phyloP scores from a whole-genome alignment of 495 filamentous ascomycete species.

The Penicillium coffeae region DNA sequence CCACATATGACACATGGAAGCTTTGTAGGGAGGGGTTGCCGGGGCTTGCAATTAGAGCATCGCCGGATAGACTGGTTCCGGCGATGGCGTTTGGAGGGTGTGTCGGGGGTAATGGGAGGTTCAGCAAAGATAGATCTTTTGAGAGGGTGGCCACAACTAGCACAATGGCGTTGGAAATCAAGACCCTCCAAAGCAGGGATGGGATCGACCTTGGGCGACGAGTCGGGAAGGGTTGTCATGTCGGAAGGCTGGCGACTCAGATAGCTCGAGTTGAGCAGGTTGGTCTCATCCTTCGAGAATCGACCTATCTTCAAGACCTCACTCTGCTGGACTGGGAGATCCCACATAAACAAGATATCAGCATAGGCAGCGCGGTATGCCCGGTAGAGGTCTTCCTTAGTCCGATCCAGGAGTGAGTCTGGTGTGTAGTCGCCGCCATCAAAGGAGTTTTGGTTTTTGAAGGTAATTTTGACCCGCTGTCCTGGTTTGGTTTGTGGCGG shows the following conservation, averaged over 20 bases:
- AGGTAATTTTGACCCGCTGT: constrained; percentile 53
- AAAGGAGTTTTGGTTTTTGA: constrained; percentile 75
- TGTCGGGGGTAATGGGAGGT: constrained; percentile 13
- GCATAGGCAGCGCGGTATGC: constrained; percentile 79
- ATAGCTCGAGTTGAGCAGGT: constrained; percentile 17
- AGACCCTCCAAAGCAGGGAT: constrained; percentile 23
- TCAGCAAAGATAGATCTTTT: constrained; percentile 39
- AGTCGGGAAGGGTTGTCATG: constrained; percentile 19
- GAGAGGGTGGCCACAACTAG: constrained; percentile 38
- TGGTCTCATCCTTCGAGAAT: constrained; percentile 10
- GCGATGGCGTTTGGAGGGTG: constrained; percentile 18
- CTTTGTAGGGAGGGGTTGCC: constrained; percentile 35
- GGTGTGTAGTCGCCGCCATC: constrained; percentile 70
- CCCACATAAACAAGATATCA: constrained; percentile 77
- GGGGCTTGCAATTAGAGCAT: constrained; percentile 37
- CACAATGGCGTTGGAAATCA: constrained; percentile 45
- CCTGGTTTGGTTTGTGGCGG: constrained; percentile 21
- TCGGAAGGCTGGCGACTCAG: constrained; percentile 22
- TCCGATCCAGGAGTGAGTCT: constrained; percentile 63
- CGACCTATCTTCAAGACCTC: constrained; percentile 76
- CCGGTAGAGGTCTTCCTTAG: constrained; percentile 54
- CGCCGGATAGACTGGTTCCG: constrained; percentile 13
- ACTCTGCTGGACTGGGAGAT: constrained; percentile 65
- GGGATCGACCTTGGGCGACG: background rate
- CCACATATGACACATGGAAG: constrained; percentile 46